phyloP scores from a whole-genome alignment of 108 stramenopile genomes.

The Asterionellopsis glacialis region DNA sequence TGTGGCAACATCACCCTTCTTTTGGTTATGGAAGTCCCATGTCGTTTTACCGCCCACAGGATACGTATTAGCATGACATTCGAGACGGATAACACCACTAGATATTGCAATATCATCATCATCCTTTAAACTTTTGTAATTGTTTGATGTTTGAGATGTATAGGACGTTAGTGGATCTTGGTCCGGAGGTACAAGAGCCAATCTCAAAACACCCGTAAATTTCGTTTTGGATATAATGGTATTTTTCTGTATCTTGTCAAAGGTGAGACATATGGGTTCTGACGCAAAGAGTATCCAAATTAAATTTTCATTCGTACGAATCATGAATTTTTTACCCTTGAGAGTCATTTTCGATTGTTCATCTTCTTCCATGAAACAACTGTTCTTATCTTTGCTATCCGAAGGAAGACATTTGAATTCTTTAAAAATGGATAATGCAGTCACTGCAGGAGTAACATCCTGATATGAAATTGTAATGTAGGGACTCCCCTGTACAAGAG shows the following conservation, averaged over 20 bases:
- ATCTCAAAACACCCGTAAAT: slow-evolving; percentile 59
- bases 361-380: no score
- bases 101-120: slow-evolving; percentile 47
- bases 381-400: slow-evolving; percentile 6
- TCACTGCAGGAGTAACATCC: slow-evolving; percentile 50
- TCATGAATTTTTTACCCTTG: slow-evolving; percentile 73
- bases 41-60: slow-evolving; percentile 58
- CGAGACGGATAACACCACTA: slow-evolving; percentile 61
- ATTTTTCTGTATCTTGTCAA: slow-evolving; percentile 34
- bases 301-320: slow-evolving; percentile 53
- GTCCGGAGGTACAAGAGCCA: slow-evolving; percentile 55
- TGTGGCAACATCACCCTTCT: slow-evolving; percentile 8
- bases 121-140: background rate
- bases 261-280: slow-evolving; percentile 56
- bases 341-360: slow-evolving; percentile 8
- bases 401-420: slow-evolving; percentile 49
- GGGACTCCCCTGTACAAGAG: slow-evolving; percentile 78
- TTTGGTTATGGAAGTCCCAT: slow-evolving; percentile 40
- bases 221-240: slow-evolving; percentile 30
- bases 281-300: slow-evolving; percentile 74
- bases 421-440: slow-evolving; percentile 59
- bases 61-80: slow-evolving; percentile 73
- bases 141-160: slow-evolving; percentile 1
- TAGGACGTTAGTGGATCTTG: slow-evolving; percentile 16
- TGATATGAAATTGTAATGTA: slow-evolving; percentile 63